Conservation (phyloP, 2,329 filamentous ascomycete genomes). For the Daldinia sp. region DNA sequence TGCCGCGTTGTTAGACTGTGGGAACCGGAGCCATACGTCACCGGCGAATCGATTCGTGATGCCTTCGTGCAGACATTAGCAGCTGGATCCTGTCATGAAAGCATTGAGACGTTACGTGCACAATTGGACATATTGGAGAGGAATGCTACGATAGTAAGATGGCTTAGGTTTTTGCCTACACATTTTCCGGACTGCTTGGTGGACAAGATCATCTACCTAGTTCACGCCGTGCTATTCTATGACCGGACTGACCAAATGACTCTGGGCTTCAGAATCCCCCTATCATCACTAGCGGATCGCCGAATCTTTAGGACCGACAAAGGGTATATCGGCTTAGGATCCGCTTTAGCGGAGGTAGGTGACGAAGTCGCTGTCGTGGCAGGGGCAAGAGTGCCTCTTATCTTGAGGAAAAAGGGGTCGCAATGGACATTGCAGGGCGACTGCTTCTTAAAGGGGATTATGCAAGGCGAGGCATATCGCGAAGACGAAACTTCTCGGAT, state of each 20-base stretch:
- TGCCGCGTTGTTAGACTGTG: constrained; percentile 16
- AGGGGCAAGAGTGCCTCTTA: constrained; percentile 39
- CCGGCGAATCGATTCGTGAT: constrained; percentile 37
- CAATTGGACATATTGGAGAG: constrained; percentile 39
- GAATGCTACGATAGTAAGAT: constrained; percentile 30
- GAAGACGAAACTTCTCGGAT: constrained; percentile 35
- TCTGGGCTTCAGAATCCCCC: constrained; percentile 35
- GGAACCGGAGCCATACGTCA: constrained; percentile 21
- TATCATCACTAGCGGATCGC: constrained; percentile 37
- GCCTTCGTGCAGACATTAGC: constrained; percentile 39
- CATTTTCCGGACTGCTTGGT: constrained; percentile 30
- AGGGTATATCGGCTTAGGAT: constrained; percentile 41
- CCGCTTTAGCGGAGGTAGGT: constrained; percentile 35
- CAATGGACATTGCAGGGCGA: constrained; percentile 40
- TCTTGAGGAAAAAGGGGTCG: constrained; percentile 28
- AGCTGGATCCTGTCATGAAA: constrained; percentile 28
- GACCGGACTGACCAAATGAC: constrained; percentile 37
- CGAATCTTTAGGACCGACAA: constrained; percentile 34
- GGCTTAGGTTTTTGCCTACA: constrained; percentile 21
- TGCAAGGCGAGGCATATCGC: constrained; percentile 39
- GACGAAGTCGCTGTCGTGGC: constrained; percentile 37
- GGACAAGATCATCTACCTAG: constrained; percentile 26
- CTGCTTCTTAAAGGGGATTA: constrained; percentile 39
- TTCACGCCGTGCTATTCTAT: constrained; percentile 32
- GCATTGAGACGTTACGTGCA: constrained; percentile 21